Conservation (phyloP, 2,329 filamentous ascomycete species). For the Sordariomycetes sp. region DNA sequence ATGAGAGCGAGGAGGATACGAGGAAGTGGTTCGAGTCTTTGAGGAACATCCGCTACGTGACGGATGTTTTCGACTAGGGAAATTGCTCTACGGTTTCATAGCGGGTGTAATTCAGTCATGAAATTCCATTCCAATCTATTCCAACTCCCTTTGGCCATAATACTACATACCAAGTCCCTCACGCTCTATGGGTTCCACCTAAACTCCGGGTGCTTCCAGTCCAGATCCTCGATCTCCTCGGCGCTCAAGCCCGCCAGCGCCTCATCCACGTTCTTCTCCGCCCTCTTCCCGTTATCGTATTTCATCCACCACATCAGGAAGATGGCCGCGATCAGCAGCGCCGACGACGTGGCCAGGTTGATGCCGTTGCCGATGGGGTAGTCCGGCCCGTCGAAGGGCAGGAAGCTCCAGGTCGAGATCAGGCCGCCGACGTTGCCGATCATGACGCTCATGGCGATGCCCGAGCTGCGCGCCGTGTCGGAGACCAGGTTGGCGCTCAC, state of each 20-base stretch:
- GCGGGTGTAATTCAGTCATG: no score
- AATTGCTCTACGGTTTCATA: not conserved
- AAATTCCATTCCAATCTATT: no score
- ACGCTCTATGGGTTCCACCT: conserved; percentile 44
- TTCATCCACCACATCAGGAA: conserved; percentile 38
- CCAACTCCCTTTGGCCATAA: no score
- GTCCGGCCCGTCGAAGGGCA: conserved; percentile 51
- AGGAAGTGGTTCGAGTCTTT: conserved; percentile 36
- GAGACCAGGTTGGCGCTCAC: conserved; percentile 61
- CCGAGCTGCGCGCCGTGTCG: conserved; percentile 57
- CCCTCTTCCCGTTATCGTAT: not conserved
- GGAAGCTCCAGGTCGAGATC: conserved; percentile 53
- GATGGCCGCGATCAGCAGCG: conserved; percentile 42
- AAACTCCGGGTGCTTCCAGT: conserved; percentile 60
- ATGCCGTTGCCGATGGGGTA: conserved; percentile 62
- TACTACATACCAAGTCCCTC: no score
- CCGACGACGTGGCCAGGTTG: conserved; percentile 39
- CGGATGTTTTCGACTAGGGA: conserved; percentile 47
- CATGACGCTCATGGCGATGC: conserved; percentile 59
- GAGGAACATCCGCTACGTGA: conserved; percentile 45
- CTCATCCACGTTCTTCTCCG: conserved; percentile 36
- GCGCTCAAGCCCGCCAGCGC: conserved; percentile 43
- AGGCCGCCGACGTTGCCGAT: conserved; percentile 48
- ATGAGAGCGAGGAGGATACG: conserved; percentile 24
- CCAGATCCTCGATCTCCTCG: conserved; percentile 46